Conservation (phyloP, 2,329 filamentous ascomycete species). For the Aspergillus sp. region DNA sequence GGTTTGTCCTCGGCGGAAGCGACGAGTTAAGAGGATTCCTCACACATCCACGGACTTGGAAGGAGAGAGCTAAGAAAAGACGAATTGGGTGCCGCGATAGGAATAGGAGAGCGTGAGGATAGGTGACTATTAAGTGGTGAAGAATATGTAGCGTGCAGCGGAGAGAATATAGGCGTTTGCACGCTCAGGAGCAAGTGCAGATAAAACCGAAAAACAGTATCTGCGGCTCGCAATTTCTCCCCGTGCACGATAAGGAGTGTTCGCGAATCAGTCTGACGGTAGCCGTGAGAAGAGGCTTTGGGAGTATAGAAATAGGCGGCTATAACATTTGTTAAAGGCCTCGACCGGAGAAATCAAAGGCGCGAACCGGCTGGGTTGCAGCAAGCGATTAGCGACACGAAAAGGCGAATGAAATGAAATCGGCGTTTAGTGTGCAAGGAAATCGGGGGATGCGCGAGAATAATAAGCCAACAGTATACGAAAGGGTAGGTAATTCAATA, state of each 20-base stretch:
- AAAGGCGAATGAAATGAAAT: conserved; percentile 16
- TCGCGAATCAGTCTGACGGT: background rate
- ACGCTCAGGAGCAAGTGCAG: conserved; percentile 18
- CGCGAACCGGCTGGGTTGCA: conserved; percentile 20
- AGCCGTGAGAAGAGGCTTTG: conserved; percentile 2
- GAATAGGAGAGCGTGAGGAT: conserved; percentile 16
- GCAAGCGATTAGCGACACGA: conserved; percentile 22
- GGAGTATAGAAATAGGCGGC: conserved; percentile 5
- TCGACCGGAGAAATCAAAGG: conserved; percentile 17
- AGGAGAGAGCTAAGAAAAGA: conserved; percentile 22
- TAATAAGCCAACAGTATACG: conserved; percentile 4
- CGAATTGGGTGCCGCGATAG: conserved; percentile 27
- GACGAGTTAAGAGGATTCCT: conserved; percentile 20
- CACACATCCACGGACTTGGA: conserved; percentile 35
- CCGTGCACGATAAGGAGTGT: conserved; percentile 5
- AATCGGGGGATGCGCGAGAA: conserved; percentile 7
- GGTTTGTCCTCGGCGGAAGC: conserved; percentile 28
- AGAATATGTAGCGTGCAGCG: conserved; percentile 7
- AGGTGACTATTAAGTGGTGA: background rate
- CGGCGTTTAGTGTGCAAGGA: conserved; percentile 20
- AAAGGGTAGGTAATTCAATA: conserved; percentile 12
- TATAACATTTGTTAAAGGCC: conserved; percentile 14
- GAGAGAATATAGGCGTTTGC: conserved; percentile 12
- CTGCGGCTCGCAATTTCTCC: conserved; percentile 13
- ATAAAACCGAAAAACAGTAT: conserved; percentile 13